Conservation (phyloP, 1,284 basidiomycete species). For the Rugosomyces carneus region DNA sequence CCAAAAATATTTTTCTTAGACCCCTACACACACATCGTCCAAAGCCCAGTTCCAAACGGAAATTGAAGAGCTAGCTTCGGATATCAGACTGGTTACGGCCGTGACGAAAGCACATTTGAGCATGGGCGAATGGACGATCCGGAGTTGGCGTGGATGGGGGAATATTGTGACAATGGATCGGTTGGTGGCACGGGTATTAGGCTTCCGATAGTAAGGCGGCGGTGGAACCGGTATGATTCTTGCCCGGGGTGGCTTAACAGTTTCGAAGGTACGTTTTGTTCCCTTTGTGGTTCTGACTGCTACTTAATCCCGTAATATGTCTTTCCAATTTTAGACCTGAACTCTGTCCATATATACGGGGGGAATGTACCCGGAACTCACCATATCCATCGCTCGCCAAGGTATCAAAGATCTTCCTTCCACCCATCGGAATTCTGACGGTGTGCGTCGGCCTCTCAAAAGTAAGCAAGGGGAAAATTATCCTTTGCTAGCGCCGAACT, state of each 20-base stretch:
- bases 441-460: slow-evolving; percentile 74
- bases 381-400: slow-evolving; percentile 87
- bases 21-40: slow-evolving; percentile 90
- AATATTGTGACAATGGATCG: slow-evolving; percentile 74
- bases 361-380: slow-evolving; percentile 96
- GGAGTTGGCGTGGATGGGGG: slow-evolving; percentile 69
- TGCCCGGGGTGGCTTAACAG: slow-evolving; percentile 88
- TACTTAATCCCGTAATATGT: slow-evolving; percentile 5
- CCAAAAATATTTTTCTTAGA: slow-evolving; percentile 92
- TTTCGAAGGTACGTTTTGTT: slow-evolving; percentile 72
- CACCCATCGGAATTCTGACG: slow-evolving; percentile 88
- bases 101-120: slow-evolving; percentile 88
- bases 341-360: slow-evolving; percentile 94
- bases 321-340: slow-evolving; percentile 22
- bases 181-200: slow-evolving; percentile 62
- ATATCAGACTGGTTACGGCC: slow-evolving; percentile 87
- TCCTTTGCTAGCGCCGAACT: background rate
- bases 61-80: slow-evolving; percentile 53
- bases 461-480: too few species aligned
- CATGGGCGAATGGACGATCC: slow-evolving; percentile 91
- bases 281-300: background rate
- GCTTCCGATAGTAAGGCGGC: slow-evolving; percentile 84
- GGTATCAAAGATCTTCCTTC: slow-evolving; percentile 95
- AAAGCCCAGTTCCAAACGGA: slow-evolving; percentile 71
- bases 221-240: slow-evolving; percentile 90